Conservation (phyloP, 306 rosid species). For the Corylus americana region DNA sequence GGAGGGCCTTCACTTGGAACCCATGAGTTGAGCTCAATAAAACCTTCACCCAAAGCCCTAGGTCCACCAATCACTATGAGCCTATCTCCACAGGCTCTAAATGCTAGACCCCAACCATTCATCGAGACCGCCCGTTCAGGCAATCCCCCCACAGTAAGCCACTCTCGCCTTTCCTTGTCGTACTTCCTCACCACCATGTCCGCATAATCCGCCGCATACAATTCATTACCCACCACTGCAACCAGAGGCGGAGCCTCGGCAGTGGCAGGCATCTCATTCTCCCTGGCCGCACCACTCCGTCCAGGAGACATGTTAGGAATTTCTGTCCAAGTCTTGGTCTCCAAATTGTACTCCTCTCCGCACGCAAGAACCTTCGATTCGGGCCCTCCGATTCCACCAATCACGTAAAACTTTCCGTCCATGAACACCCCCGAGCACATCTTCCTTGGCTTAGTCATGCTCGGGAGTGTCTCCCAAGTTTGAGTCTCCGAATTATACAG, state of each 20-base stretch:
- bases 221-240: slow-evolving; percentile 77
- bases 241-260: slow-evolving; percentile 90
- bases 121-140: slow-evolving; percentile 78
- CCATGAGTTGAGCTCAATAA: slow-evolving; percentile 88
- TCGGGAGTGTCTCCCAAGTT: slow-evolving; percentile 69
- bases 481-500: slow-evolving; percentile 79
- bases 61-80: slow-evolving; percentile 94
- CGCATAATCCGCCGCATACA: slow-evolving; percentile 84
- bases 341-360: slow-evolving; percentile 80
- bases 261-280: slow-evolving; percentile 57
- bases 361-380: slow-evolving; percentile 67
- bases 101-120: slow-evolving; percentile 98
- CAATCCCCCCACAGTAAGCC: slow-evolving; percentile 73
- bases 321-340: slow-evolving; percentile 67
- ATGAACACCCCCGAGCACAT: slow-evolving; percentile 93
- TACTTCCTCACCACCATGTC: slow-evolving; percentile 86
- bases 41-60: slow-evolving; percentile 68
- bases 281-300: slow-evolving; percentile 47
- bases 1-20: slow-evolving; percentile 94
- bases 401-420: slow-evolving; percentile 75
- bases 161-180: slow-evolving; percentile 50
- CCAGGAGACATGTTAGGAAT: slow-evolving; percentile 91
- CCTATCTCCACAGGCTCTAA: slow-evolving; percentile 82
- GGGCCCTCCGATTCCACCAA: slow-evolving; percentile 84
- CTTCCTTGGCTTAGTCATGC: slow-evolving; percentile 78